phyloP scores from a whole-genome alignment of 2,329 filamentous ascomycete genomes.

The Aspergillus candidus region DNA sequence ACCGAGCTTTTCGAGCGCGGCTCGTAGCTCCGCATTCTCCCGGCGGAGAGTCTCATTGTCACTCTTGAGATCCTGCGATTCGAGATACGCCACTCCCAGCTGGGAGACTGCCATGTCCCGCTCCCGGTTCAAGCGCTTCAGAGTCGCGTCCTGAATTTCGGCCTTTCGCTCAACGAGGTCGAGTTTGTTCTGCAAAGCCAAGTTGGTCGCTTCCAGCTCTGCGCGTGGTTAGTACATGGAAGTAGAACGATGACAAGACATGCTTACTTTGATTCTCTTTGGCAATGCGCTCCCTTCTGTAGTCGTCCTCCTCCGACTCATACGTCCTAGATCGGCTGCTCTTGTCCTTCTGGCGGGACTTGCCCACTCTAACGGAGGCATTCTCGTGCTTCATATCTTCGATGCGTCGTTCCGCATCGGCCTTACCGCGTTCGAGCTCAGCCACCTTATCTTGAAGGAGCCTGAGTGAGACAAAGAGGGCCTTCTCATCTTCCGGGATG shows the following conservation, averaged over 20 bases:
- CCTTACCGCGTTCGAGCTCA: slow-evolving; percentile 51
- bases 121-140: slow-evolving; percentile 51
- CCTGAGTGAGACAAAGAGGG: slow-evolving; percentile 55
- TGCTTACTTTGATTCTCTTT: slow-evolving; percentile 37
- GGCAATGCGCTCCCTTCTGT: slow-evolving; percentile 28
- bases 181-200: slow-evolving; percentile 50
- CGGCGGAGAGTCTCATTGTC: slow-evolving; percentile 34
- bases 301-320: slow-evolving; percentile 42
- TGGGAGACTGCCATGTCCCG: slow-evolving; percentile 54
- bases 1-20: slow-evolving; percentile 26
- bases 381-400: slow-evolving; percentile 50
- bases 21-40: slow-evolving; percentile 36
- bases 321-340: slow-evolving; percentile 27
- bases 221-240: not conserved
- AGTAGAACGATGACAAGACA: slow-evolving; percentile 16
- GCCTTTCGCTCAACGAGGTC: slow-evolving; percentile 52
- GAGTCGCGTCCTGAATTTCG: slow-evolving; percentile 48
- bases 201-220: slow-evolving; percentile 48
- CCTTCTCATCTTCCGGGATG: slow-evolving; percentile 57
- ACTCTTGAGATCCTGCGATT: slow-evolving; percentile 40
- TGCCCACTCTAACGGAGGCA: slow-evolving; percentile 44
- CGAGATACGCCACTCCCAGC: slow-evolving; percentile 51
- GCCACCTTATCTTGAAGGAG: slow-evolving; percentile 53
- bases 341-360: slow-evolving; percentile 30
- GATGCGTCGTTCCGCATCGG: slow-evolving; percentile 44